Conservation (phyloP, 805 yeast species). For the Yueomyces sinensis region DNA sequence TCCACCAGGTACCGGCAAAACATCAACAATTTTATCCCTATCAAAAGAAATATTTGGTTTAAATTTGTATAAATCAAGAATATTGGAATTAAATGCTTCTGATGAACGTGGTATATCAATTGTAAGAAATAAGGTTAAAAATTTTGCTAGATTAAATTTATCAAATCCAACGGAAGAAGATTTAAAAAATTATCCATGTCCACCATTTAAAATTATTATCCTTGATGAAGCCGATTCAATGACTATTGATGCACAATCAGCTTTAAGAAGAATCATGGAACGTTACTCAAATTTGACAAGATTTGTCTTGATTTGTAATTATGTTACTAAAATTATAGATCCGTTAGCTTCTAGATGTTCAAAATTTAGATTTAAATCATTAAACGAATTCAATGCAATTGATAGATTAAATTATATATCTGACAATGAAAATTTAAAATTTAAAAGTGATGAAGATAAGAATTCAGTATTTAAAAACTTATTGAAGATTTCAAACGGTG, state of each 20-base stretch:
- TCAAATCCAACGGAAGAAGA: conserved; percentile 68
- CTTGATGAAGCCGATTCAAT: conserved; percentile 95
- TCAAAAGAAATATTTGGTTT: conserved; percentile 77
- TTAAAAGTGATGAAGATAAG: conserved; percentile 26
- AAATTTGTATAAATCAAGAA: conserved; percentile 49
- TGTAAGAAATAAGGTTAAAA: conserved; percentile 74
- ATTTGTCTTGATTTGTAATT: conserved; percentile 90
- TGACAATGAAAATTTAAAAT: conserved; percentile 30
- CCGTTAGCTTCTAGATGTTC: conserved; percentile 96
- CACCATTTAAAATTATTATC: conserved; percentile 88
- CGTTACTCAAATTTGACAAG: conserved; percentile 81
- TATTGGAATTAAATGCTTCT: conserved; percentile 75
- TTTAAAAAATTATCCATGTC: conserved; percentile 72
- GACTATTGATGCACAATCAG: conserved; percentile 95
- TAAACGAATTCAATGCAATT: conserved; percentile 61
- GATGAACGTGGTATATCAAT: conserved; percentile 86
- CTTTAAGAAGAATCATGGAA: conserved; percentile 89
- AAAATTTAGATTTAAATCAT: conserved; percentile 76
- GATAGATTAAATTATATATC: conserved; percentile 50
- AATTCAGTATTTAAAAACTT: conserved; percentile 41
- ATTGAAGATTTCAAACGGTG: conserved; percentile 71
- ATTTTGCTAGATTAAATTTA: conserved; percentile 73
- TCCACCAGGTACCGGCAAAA: conserved; percentile 90
- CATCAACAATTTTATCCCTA: conserved; percentile 75
- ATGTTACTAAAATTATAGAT: conserved; percentile 91